Base-by-base conservation (phyloP, 2,329 filamentous ascomycete species). In the Aureobasidium zeae region DNA sequence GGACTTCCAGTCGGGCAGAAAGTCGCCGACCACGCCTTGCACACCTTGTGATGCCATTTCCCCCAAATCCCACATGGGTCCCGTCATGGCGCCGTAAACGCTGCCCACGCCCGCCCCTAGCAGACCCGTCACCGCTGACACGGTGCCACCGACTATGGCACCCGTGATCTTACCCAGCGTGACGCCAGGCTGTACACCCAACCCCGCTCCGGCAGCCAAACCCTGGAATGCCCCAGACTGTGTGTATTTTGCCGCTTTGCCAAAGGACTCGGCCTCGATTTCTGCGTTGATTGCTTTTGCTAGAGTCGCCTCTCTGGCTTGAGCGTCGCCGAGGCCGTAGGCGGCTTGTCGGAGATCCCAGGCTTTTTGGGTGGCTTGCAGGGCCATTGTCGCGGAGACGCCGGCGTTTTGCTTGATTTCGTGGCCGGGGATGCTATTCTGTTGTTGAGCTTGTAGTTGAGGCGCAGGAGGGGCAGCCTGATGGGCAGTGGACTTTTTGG, bases 211-310 rank as follows among this genome's bases (percentile, higher is more conserved):
- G 36, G 61, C 62, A 9, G 60, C 58, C 3, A 65, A 55, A 0
- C 62, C 62, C 45, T 65, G 62, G 44, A 65, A 65, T 3, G 61
- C 53, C 16, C 62, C 62, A 1, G 60, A 60, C 20, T 56, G 59
- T 2, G 59, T 58, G 20, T 65, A 65, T 26, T 65, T 64, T 12
- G 62, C 62, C 16, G 62, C 60, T 44, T 65, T 65, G 22, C 62
- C 62, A 38, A 65, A 64, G 0, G 60, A 63, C 37, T 64, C 62
- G 2, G 62, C 62, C 50, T 65, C 61, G 30, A 65, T 63, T 33
- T 63, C 59, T 43, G 62, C 63, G 48, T 64, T 61, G 49, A 65
- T 56, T 15, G 62, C 62, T 50, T 63, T 60, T 2, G 59, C 60
- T 7, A 64, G 56, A 12, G 62, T 60, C 43, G 62, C 55, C 52